A percentile compares a stretch with the other conserved stretches of the same genome.
Evolutionary conservation across 2,329 filamentous ascomycete genomes (phyloP).

Genomic region (Paraconiothyrium brasiliense): DNA sequence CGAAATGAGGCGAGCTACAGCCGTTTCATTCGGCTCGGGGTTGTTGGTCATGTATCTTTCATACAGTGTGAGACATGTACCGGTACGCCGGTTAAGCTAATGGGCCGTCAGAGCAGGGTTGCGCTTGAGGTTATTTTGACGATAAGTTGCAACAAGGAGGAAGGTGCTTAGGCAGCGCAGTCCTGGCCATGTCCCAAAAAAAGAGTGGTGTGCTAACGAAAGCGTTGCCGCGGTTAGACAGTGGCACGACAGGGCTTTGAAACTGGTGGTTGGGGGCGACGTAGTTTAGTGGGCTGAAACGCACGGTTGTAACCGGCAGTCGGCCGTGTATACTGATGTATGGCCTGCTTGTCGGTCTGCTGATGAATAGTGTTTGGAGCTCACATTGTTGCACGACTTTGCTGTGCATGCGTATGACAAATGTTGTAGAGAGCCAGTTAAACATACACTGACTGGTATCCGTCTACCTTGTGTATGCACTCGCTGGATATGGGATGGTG

Average conservation of each 20-base stretch:
- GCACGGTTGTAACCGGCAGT: constrained; percentile 3
- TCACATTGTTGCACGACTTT: not conserved
- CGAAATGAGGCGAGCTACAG: not conserved
- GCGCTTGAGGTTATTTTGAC: constrained; percentile 7
- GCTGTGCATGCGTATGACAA: not conserved
- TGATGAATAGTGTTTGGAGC: not conserved
- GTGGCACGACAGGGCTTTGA: not conserved
- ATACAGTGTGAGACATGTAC: not conserved
- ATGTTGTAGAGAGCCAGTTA: not conserved
- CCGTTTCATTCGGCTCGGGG: not conserved
- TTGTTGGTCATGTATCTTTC: not conserved
- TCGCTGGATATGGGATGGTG: not conserved
- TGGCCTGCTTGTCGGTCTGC: not conserved
- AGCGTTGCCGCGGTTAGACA: not conserved
- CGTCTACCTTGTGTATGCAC: not conserved
- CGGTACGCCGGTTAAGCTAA: not conserved
- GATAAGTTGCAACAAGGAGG: not conserved
- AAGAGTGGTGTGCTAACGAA: not conserved
- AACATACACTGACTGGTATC: not conserved
- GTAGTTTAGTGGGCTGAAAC: not conserved
- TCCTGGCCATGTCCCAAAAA: too few relatives aligned
- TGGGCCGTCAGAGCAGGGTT: not conserved
- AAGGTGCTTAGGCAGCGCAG: not conserved
- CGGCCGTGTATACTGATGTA: not conserved
- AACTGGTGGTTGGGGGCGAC: constrained; percentile 2